Percentiles rank a stretch among this genome's conserved stretches.
Evolutionary conservation across 1,139 yeast species (phyloP).

Genomic region (Zygosaccharomyces sapae): DNA sequence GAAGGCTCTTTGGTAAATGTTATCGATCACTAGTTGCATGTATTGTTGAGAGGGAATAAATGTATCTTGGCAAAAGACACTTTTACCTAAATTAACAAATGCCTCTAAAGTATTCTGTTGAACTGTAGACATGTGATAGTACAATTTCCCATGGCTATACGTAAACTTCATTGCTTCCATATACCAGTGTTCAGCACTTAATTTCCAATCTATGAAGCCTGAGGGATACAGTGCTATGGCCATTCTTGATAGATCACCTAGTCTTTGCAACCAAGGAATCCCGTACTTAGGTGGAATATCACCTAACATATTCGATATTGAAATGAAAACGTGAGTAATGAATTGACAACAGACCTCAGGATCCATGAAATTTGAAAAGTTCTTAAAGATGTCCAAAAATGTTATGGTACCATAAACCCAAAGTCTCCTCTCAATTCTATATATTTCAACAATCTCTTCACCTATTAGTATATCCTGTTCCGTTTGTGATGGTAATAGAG

Average conservation of each 20-base stretch:
- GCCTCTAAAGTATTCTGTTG: constrained; percentile 79
- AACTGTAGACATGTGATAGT: constrained; percentile 79
- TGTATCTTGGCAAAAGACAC: constrained; percentile 74
- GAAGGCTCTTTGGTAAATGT: constrained; percentile 66
- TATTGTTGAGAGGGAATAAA: constrained; percentile 79
- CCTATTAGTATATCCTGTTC: constrained; percentile 42
- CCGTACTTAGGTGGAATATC: constrained; percentile 43
- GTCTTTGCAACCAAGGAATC: constrained; percentile 76
- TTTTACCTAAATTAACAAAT: constrained; percentile 69
- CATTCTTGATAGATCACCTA: constrained; percentile 78
- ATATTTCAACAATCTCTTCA: constrained; percentile 66
- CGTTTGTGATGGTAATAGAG: constrained; percentile 67
- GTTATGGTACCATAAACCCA: constrained; percentile 85
- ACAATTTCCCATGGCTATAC: constrained; percentile 75
- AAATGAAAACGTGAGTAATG: constrained; percentile 40
- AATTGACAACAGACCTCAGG: constrained; percentile 43
- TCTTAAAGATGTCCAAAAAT: constrained; percentile 71
- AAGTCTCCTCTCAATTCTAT: constrained; percentile 70
- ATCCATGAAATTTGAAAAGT: constrained; percentile 51
- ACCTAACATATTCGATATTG: constrained; percentile 47
- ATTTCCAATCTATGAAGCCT: constrained; percentile 74
- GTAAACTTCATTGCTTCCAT: constrained; percentile 62
- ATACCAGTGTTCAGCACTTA: constrained; percentile 76
- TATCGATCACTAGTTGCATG: constrained; percentile 69
- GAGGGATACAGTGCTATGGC: constrained; percentile 77